A percentile compares a stretch with the other conserved stretches of the same genome.
phyloP scores from a whole-genome alignment of 1,284 basidiomycete species.

The Cutaneotrichosporon mucoides region DNA sequence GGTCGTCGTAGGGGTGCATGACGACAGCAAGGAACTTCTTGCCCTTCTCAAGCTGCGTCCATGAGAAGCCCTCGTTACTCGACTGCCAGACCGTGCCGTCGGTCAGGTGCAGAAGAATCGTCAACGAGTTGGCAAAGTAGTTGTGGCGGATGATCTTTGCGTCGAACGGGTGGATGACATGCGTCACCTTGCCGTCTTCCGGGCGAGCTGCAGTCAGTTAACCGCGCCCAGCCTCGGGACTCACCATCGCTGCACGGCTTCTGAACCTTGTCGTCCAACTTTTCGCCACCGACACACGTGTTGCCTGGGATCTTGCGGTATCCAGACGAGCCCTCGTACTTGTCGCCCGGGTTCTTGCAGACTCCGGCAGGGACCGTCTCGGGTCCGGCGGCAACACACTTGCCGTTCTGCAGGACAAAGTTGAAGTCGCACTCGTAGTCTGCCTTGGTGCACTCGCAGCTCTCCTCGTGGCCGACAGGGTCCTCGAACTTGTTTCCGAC shows the following conservation, averaged over 20 bases:
- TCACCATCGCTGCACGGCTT: conserved; percentile 51
- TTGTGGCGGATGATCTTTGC: conserved; percentile 67
- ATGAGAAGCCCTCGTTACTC: conserved; percentile 87
- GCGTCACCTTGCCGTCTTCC: conserved; percentile 58
- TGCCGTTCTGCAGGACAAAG: conserved; percentile 57
- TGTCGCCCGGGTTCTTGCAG: conserved; percentile 62
- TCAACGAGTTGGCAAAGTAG: conserved; percentile 62
- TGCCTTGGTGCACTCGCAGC: conserved; percentile 75
- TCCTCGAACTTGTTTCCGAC: conserved; percentile 89
- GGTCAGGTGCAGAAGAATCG: conserved; percentile 73
- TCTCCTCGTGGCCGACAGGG: conserved; percentile 74
- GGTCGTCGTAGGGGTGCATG: conserved; percentile 71
- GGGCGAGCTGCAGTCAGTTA: conserved; percentile 45
- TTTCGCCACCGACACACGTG: conserved; percentile 62
- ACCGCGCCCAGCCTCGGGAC: conserved; percentile 51
- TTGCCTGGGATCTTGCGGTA: conserved; percentile 92
- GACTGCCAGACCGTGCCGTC: conserved; percentile 88
- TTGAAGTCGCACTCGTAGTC: conserved; percentile 77
- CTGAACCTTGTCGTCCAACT: conserved; percentile 65
- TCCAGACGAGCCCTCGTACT: conserved; percentile 83
- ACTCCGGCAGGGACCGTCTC: conserved; percentile 77
- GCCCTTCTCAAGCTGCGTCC: conserved; percentile 63
- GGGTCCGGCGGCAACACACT: conserved; percentile 76
- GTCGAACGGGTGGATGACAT: conserved; percentile 61
- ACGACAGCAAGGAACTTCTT: conserved; percentile 75